Evolutionary conservation across 306 rosid species (phyloP).

Genomic region (Castanopsis chinensis): DNA sequence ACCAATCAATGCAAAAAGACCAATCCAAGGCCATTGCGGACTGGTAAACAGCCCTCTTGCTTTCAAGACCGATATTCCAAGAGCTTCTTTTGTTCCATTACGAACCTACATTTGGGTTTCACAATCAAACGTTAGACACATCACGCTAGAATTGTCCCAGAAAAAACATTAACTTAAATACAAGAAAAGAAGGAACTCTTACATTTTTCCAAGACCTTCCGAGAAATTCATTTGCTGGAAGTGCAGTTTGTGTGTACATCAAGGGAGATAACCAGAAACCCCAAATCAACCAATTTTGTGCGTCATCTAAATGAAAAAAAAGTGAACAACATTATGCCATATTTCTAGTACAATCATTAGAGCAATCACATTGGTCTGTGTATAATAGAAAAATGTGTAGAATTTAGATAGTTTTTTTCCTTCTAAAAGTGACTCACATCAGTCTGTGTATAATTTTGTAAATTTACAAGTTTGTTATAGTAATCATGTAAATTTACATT

Average conservation of each 20-base stretch:
- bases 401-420: no score
- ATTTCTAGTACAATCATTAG: not conserved
- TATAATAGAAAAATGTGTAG: no score
- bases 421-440: fast-evolving
- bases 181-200: not conserved
- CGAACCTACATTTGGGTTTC: slow-evolving; percentile 25
- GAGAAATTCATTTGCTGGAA: slow-evolving; percentile 8
- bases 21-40: slow-evolving; percentile 29
- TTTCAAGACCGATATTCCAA: slow-evolving; percentile 26
- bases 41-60: slow-evolving; percentile 16
- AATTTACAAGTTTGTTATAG: no score
- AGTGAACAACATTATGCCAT: not conserved
- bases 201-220: slow-evolving; percentile 12
- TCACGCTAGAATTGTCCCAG: not conserved
- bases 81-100: slow-evolving; percentile 26
- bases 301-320: not conserved
- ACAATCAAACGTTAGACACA: not conserved
- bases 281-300: not conserved
- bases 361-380: no score
- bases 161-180: no score
- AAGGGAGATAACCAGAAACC: no score
- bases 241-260: no score
- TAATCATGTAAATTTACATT: fast-evolving
- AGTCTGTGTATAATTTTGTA: no score
- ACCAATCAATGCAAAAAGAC: slow-evolving; percentile 18